Percentiles rank a stretch among this genome's conserved stretches.
phyloP scores from a whole-genome alignment of 805 yeast species.

The Candida argentea region DNA sequence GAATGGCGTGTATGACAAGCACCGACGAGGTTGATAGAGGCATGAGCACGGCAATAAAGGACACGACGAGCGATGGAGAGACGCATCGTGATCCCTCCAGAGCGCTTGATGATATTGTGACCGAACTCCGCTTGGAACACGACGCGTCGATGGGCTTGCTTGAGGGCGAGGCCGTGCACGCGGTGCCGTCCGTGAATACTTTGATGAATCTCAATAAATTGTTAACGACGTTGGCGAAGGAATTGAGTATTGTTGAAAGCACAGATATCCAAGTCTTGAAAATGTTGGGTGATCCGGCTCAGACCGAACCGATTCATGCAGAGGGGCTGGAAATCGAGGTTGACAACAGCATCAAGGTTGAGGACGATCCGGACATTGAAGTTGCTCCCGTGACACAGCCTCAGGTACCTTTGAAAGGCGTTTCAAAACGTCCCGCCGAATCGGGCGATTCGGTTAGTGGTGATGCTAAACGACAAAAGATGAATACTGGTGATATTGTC shows the following conservation, averaged over 20 bases:
- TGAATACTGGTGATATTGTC: neutral
- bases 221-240: constrained; percentile 29
- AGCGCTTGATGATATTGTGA: constrained; percentile 40
- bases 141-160: constrained; percentile 51
- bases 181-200: constrained; percentile 30
- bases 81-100: constrained; percentile 23
- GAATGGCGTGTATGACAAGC: neutral
- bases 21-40: neutral
- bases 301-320: constrained; percentile 1
- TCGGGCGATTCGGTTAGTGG: too few relatives aligned
- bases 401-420: constrained; percentile 1
- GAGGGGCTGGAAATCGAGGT: constrained; percentile 4
- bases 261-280: constrained; percentile 18
- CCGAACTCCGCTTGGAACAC: constrained; percentile 42
- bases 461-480: constrained; percentile 1
- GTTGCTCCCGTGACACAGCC: constrained; percentile 5
- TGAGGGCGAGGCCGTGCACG: constrained; percentile 45
- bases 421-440: too few relatives aligned
- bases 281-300: constrained; percentile 9
- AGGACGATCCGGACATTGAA: constrained; percentile 2
- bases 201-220: constrained; percentile 35
- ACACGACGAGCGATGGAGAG: neutral
- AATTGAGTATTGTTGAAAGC: constrained; percentile 23
- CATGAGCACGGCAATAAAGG: neutral
- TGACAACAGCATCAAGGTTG: constrained; percentile 8